Conservation (phyloP, 352 stramenopile species). For the Globisporangium rhizosaccharum region DNA sequence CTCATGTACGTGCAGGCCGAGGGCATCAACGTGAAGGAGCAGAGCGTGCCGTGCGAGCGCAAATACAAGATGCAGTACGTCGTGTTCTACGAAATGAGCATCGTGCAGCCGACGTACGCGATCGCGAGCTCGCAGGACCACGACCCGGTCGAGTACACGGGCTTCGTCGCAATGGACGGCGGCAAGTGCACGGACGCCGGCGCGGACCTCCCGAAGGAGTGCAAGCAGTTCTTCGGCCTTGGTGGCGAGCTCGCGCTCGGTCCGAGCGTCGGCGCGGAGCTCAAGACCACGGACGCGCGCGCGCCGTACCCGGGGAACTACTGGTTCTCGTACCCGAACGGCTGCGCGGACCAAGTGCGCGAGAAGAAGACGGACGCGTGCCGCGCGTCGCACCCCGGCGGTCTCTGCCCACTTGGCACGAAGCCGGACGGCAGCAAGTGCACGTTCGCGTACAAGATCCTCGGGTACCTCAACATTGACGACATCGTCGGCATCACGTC, state of each 20-base stretch:
- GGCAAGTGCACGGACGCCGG: conserved; percentile 15
- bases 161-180: conserved; percentile 12
- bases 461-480: conserved; percentile 51
- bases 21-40: conserved; percentile 34
- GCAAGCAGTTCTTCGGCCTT: conserved; percentile 18
- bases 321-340: conserved; percentile 38
- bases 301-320: conserved; percentile 26
- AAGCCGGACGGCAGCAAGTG: conserved; percentile 42
- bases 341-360: conserved; percentile 7
- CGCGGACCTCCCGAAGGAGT: conserved; percentile 13
- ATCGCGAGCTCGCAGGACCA: conserved; percentile 17
- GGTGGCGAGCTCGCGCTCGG: conserved; percentile 18
- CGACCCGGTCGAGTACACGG: conserved; percentile 7
- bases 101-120: conserved; percentile 17
- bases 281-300: conserved; percentile 12
- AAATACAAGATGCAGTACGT: conserved; percentile 35
- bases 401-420: conserved; percentile 36
- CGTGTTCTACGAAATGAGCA: conserved; percentile 27
- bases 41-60: conserved; percentile 21
- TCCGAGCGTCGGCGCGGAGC: conserved; percentile 6
- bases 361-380: conserved; percentile 14
- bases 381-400: conserved; percentile 17
- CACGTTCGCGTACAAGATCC: conserved; percentile 52
- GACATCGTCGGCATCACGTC: conserved; percentile 57
- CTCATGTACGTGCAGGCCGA: conserved; percentile 82